Base-by-base conservation (phyloP, 257 asterid genomes). In the Scutellaria barbata region DNA sequence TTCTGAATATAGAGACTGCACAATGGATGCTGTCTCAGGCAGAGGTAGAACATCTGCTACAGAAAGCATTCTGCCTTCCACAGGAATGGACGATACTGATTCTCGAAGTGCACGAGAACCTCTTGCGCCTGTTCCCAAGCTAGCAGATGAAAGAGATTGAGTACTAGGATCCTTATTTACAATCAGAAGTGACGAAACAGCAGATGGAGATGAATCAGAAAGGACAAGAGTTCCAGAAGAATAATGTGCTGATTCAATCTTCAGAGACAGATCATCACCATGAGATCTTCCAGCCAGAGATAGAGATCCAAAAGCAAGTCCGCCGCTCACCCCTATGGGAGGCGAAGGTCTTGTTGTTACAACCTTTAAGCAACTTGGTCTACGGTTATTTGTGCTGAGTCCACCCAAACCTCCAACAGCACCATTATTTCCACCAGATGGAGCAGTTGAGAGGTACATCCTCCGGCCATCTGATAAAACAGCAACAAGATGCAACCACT, bases 311-410 rank as follows among this genome's bases (percentile, higher is more conserved):
- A 91, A 87, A 39, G 95, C 83, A 84, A 89, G 90, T 48, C 95
- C 93, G 8, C 88, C 81, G 67, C 90, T 87, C 68, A 86, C 96
- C 65, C 96, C 97, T 42, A 89, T 75, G 65, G 99, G 99, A 69
- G 98, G 99, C 71, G 97, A 79, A 66, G 97, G 98, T 83, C 99
- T 85, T 16, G 98, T 95, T 8, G 97, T 79, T 62, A 92, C 96
- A 74, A 95, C 97, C 84, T 95, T 95, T 79, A 95, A 87, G 83
- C 96, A 92, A 80, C 87, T 92, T 68, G 96, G 92, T 77, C 78
- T 81, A 74, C 78, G 86, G 78, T 79, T 74, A 80, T 72, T 83
- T 68, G 85, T 41, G 47, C 77, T 83, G 77, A 86, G 83, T 66
- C 86, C 90, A 70, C 88, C 79, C 57, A 90, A 79, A 81, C 86